Evolutionary conservation across 208 protist species (phyloP).

Genomic region (Crithidia sp.): DNA sequence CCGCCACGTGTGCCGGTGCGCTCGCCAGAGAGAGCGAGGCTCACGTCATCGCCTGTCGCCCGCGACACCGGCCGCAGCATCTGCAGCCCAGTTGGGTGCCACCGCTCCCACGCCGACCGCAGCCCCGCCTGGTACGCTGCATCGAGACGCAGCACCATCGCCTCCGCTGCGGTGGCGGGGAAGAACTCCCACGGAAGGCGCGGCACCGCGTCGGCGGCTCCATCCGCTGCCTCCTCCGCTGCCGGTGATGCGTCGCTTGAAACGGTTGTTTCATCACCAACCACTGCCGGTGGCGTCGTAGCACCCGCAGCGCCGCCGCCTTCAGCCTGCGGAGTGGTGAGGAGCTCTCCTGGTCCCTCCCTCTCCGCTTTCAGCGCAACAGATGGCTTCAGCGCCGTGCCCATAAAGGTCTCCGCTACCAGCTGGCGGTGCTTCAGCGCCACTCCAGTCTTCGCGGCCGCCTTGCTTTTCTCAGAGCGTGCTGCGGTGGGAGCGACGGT

Average conservation of each 20-base stretch:
- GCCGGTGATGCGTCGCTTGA: too few species aligned
- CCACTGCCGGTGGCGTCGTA: too few species aligned
- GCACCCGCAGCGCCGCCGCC: neutral
- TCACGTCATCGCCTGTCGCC: neutral
- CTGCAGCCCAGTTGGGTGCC: neutral
- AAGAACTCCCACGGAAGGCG: conserved; percentile 21
- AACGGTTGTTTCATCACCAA: too few species aligned
- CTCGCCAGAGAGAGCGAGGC: neutral
- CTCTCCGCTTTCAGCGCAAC: neutral
- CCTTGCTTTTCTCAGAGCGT: neutral
- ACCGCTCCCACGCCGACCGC: neutral
- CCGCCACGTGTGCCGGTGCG: conserved; percentile 14
- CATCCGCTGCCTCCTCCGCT: too few species aligned
- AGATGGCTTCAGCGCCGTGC: neutral
- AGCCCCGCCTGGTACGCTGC: conserved; percentile 1
- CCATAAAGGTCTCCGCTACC: neutral
- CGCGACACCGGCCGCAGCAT: neutral
- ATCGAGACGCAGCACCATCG: conserved; percentile 10
- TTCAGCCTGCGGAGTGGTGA: too few species aligned
- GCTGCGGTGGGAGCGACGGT: neutral
- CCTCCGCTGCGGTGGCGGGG: conserved; percentile 5
- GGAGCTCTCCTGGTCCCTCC: too few species aligned
- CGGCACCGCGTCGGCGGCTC: neutral
- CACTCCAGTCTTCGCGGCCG: neutral
- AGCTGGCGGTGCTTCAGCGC: neutral